Base-by-base conservation (phyloP, 2,329 filamentous ascomycete species). In the Aspergillus sergii region DNA sequence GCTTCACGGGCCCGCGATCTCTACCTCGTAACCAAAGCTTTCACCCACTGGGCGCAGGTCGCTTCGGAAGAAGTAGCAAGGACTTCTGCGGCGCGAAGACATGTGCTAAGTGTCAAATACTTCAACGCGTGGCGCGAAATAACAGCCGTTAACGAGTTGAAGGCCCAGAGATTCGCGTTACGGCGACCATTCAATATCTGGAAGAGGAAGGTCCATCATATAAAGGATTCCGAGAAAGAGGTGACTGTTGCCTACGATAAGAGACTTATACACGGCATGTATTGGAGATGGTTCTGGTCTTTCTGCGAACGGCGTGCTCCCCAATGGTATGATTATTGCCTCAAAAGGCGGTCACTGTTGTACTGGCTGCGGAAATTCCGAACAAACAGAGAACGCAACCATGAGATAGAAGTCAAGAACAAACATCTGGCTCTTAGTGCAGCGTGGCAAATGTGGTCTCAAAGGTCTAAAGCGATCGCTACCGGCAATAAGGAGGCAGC, bases 41-140 rank as follows among this genome's bases (percentile, higher is more conserved):
- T 92, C 61, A 85, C 83, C 1, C 87, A 90, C 66, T 96, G 92
- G 92, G 85, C 86, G 12, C 84, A 85, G 60, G 82, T 85, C 57
- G 85, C 91, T 12, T 84, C 83, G 7, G 87, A 91, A 16, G 87
- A 92, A 71, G 81, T 88, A 19, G 84, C 88, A 65, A 85, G 87
- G 46, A 92, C 91, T 4, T 86, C 85, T 5, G 83, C 88, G 48
- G 92, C 91, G 23, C 85, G 90, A 65, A 83, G 87, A 65, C 90
- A 92, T 73, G 87, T 94, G 64, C 79, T 95, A 59, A 84, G 89
- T 60, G 87, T 86, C 14, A 86, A 86, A 60, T 89, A 88, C 64
- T 92, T 92, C 75, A 86, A 86, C 62, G 87, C 87, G 9, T 93
- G 90, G 90, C 83, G 85, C 30, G 83, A 87, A 62, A 86, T 91